Evolutionary conservation across 2,329 filamentous ascomycete genomes (phyloP).

Genomic region (Byssothecium circinans): DNA sequence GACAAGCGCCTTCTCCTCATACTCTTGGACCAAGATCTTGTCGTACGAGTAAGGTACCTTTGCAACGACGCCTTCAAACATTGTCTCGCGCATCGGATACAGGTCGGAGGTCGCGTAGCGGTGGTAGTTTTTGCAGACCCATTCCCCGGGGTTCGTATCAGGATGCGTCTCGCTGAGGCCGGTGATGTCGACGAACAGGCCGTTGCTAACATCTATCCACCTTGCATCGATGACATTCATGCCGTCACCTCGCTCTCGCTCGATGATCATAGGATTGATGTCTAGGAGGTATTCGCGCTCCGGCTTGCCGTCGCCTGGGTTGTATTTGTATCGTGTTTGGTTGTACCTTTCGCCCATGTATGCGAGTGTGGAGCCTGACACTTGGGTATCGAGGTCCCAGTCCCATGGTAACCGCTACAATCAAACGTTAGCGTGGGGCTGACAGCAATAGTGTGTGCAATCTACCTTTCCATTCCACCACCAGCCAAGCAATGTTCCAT

Average conservation of each 20-base stretch:
- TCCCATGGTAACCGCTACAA: constrained; percentile 76
- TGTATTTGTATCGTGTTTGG: constrained; percentile 60
- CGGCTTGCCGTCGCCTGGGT: constrained; percentile 39
- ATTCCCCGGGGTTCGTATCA: constrained; percentile 61
- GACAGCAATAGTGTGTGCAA: background rate
- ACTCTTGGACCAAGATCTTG: constrained; percentile 66
- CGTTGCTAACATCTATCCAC: constrained; percentile 76
- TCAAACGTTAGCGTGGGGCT: constrained; percentile 35
- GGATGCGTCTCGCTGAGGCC: constrained; percentile 70
- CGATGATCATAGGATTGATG: constrained; percentile 70
- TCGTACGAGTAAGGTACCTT: constrained; percentile 71
- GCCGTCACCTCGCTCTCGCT: constrained; percentile 65
- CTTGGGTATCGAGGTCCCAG: constrained; percentile 81
- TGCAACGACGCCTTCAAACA: constrained; percentile 73
- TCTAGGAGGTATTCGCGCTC: constrained; percentile 69
- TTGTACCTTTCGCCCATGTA: constrained; percentile 69
- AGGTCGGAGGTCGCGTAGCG: constrained; percentile 70
- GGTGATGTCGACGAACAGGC: constrained; percentile 83
- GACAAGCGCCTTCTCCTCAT: constrained; percentile 62
- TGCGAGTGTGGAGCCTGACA: constrained; percentile 66
- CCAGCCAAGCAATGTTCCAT: constrained; percentile 83
- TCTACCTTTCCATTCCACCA: constrained; percentile 76
- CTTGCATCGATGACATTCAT: constrained; percentile 81
- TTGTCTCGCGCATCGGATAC: constrained; percentile 72
- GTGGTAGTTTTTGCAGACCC: constrained; percentile 81